These are phyloP conservation scores for Ophiocordyceps camponoti-saundersi DNA, from an alignment of 2,329 filamentous ascomycete species.

Conservation along the genomic window DNA sequence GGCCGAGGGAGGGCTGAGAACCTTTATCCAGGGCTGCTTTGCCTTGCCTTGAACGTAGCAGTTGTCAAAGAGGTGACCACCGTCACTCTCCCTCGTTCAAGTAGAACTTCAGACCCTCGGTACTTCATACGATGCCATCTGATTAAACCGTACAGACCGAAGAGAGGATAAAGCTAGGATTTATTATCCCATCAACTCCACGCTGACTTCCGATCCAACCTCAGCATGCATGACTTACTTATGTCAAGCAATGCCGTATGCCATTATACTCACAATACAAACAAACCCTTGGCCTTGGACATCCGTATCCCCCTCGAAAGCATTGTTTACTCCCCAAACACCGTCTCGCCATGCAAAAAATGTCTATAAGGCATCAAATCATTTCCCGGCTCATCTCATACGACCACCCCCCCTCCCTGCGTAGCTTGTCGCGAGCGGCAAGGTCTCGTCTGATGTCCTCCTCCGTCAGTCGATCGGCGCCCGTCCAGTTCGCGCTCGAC, in stretches of 20 bases:
- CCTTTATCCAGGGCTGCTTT: too few species aligned
- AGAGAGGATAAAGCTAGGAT: background rate
- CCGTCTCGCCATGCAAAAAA: background rate
- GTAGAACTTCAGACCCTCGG: too few species aligned
- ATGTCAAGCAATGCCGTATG: background rate
- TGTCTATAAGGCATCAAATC: constrained; percentile 12
- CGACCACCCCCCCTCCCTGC: constrained; percentile 72
- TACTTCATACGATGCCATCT: too few species aligned
- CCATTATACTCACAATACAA: background rate
- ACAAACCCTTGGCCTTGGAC: background rate
- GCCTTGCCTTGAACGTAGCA: too few species aligned
- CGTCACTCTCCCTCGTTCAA: too few species aligned
- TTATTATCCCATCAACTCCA: background rate
- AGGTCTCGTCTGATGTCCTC: constrained; percentile 73
- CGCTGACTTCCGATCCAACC: background rate
- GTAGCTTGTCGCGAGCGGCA: constrained; percentile 61
- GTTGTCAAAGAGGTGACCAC: too few species aligned
- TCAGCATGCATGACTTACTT: background rate
- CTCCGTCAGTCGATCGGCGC: constrained; percentile 66
- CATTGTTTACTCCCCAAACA: background rate
- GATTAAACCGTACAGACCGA: background rate
- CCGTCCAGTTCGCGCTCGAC: constrained; percentile 87
- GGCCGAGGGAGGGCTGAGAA: too few species aligned
- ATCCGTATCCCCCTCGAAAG: background rate
- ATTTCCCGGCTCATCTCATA: constrained; percentile 41